A percentile compares a stretch with the other conserved stretches of the same genome.
Evolutionary conservation across 495 filamentous ascomycete species (phyloP).

Genomic region (Cryomyces antarcticus): DNA sequence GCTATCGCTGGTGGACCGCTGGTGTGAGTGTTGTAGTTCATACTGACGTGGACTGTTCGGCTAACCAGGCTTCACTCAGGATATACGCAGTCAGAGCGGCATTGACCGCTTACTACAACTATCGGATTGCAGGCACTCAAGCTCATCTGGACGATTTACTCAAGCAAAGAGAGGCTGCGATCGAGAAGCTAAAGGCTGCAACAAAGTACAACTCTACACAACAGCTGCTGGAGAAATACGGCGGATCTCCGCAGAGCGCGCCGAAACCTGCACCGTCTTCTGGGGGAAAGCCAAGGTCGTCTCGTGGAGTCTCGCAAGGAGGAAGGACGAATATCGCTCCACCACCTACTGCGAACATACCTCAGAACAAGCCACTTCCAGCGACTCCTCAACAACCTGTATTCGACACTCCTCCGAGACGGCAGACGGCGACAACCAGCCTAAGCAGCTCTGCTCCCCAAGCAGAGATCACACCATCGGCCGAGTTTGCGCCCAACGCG

Average conservation of each 20-base stretch:
- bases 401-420: not conserved
- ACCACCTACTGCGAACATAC: slow-evolving; percentile 79
- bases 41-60: too few relatives aligned
- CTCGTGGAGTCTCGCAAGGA: slow-evolving; percentile 5
- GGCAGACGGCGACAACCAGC: slow-evolving; percentile 10
- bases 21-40: slow-evolving; percentile 28
- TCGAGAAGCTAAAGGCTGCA: slow-evolving; percentile 80
- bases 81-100: slow-evolving; percentile 45
- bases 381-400: not conserved
- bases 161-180: slow-evolving; percentile 61
- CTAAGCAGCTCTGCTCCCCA: not conserved
- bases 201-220: slow-evolving; percentile 93
- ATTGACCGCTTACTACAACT: slow-evolving; percentile 53
- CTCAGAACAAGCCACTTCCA: not conserved
- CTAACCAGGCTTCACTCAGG: slow-evolving; percentile 8
- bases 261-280: not conserved
- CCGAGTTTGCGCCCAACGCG: slow-evolving; percentile 42
- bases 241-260: slow-evolving; percentile 22
- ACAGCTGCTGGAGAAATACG: slow-evolving; percentile 86
- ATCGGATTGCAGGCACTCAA: slow-evolving; percentile 49
- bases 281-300: slow-evolving; percentile 3
- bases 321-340: slow-evolving; percentile 43
- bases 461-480: slow-evolving; percentile 2
- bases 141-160: slow-evolving; percentile 50
- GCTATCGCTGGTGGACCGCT: slow-evolving; percentile 63